These are phyloP conservation scores for Coniochaeta pulveracea DNA, from an alignment of 2,329 filamentous ascomycete genomes.

Conservation along the genomic window DNA sequence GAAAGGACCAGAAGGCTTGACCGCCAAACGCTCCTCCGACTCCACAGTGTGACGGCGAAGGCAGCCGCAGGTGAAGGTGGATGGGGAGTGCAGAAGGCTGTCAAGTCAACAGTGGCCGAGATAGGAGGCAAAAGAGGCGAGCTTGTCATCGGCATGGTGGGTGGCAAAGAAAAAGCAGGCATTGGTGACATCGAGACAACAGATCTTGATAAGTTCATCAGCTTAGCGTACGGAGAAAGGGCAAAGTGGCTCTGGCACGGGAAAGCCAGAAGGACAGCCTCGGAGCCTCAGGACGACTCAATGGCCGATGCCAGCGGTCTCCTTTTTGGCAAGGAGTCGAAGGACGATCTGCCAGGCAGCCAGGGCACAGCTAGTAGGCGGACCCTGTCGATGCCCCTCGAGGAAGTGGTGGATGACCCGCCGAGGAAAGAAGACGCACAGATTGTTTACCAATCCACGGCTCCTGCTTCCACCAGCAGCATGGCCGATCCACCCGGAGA, in stretches of 20 bases:
- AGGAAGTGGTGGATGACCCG: constrained; percentile 37
- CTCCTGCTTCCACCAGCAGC: constrained; percentile 33
- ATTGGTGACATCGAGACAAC: constrained; percentile 89
- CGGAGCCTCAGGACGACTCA: constrained; percentile 33
- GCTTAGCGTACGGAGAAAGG: constrained; percentile 67
- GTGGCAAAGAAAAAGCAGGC: constrained; percentile 73
- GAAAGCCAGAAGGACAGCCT: constrained; percentile 59
- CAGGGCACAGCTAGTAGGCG: constrained; percentile 25
- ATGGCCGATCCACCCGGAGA: constrained; percentile 36
- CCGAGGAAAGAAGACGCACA: constrained; percentile 31
- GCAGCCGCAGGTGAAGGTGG: constrained; percentile 78
- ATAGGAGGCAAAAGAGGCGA: constrained; percentile 89
- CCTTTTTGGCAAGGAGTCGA: constrained; percentile 44
- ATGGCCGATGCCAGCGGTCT: constrained; percentile 32
- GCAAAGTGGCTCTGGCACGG: constrained; percentile 94
- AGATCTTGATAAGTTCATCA: constrained; percentile 75
- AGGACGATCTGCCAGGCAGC: constrained; percentile 17
- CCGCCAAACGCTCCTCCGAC: constrained; percentile 65
- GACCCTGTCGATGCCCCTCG: constrained; percentile 35
- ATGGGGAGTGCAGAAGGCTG: constrained; percentile 85
- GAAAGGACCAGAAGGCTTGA: constrained; percentile 70
- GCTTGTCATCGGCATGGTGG: constrained; percentile 91
- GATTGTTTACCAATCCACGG: constrained; percentile 28
- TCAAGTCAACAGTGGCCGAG: constrained; percentile 91
- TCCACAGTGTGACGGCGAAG: constrained; percentile 80